Evolutionary conservation across 208 protist genomes (phyloP).

Genomic region (Leishmania arabica): DNA sequence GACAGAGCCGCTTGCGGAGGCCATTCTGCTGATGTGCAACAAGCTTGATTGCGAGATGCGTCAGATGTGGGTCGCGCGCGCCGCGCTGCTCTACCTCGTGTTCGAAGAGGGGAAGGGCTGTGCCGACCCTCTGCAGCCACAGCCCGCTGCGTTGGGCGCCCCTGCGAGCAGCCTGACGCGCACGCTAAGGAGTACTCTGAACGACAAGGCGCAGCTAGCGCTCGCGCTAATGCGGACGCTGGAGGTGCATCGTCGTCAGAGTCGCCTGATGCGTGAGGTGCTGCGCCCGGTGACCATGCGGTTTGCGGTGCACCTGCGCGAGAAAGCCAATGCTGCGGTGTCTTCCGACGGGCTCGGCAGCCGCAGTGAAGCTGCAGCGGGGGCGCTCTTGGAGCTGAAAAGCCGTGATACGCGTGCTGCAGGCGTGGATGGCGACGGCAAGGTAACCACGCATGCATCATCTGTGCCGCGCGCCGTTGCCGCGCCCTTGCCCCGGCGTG

Average conservation of each 20-base stretch:
- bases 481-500: neutral
- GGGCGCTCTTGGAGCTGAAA: neutral
- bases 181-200: neutral
- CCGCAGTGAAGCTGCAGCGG: neutral
- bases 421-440: neutral
- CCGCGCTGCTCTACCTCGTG: slow-evolving; percentile 18
- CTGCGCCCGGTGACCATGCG: neutral
- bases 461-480: neutral
- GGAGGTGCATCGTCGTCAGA: neutral
- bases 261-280: slow-evolving; percentile 3
- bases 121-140: neutral
- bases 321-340: neutral
- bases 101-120: neutral
- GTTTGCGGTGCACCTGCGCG: neutral
- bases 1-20: slow-evolving; percentile 20
- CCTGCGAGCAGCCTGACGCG: neutral
- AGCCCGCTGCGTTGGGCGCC: neutral
- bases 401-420: neutral
- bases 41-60: neutral
- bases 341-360: neutral
- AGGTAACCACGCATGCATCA: neutral
- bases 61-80: neutral
- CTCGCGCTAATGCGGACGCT: slow-evolving; percentile 5
- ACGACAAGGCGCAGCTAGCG: slow-evolving; percentile 18
- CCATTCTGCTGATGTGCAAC: slow-evolving; percentile 8